Evolutionary conservation across 2,329 filamentous ascomycete species (phyloP).

Genomic region (Pleomassaria siparia): DNA sequence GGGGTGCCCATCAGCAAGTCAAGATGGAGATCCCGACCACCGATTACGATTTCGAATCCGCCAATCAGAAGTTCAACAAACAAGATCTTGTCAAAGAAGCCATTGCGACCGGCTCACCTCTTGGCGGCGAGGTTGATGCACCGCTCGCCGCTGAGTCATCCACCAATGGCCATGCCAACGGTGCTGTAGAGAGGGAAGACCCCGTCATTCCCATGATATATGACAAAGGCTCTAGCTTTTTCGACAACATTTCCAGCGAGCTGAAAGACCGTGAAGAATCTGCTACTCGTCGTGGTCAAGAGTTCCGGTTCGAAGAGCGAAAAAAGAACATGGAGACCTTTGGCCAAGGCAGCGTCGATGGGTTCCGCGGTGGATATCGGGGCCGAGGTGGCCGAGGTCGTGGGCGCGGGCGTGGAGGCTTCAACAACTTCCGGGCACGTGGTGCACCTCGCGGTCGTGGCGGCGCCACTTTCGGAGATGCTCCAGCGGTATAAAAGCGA

Average conservation of each 20-base stretch:
- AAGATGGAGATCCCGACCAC: conserved; percentile 87
- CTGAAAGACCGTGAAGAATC: conserved; percentile 83
- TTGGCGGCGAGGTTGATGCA: conserved; percentile 48
- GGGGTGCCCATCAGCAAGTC: conserved; percentile 49
- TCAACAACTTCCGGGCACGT: conserved; percentile 43
- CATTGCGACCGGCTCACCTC: conserved; percentile 73
- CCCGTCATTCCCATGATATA: conserved; percentile 62
- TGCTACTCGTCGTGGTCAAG: conserved; percentile 66
- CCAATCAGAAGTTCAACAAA: conserved; percentile 89
- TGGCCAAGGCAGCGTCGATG: conserved; percentile 92
- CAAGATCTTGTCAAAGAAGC: conserved; percentile 86
- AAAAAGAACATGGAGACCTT: conserved; percentile 98
- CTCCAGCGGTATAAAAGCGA: neutral
- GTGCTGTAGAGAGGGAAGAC: conserved; percentile 42
- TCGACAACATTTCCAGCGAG: conserved; percentile 97
- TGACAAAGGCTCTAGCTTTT: conserved; percentile 89
- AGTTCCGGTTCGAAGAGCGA: conserved; percentile 91
- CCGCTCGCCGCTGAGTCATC: conserved; percentile 33
- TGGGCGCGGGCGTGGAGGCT: conserved; percentile 49
- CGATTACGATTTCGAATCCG: conserved; percentile 87
- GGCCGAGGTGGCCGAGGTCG: conserved; percentile 73
- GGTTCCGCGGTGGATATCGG: conserved; percentile 73
- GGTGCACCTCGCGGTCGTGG: conserved; percentile 43
- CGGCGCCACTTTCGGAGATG: conserved; percentile 1
- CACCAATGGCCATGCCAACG: conserved; percentile 41